These are phyloP conservation scores for Raffaelea albimanens DNA, from an alignment of 2,329 filamentous ascomycete genomes.

Conservation along the genomic window DNA sequence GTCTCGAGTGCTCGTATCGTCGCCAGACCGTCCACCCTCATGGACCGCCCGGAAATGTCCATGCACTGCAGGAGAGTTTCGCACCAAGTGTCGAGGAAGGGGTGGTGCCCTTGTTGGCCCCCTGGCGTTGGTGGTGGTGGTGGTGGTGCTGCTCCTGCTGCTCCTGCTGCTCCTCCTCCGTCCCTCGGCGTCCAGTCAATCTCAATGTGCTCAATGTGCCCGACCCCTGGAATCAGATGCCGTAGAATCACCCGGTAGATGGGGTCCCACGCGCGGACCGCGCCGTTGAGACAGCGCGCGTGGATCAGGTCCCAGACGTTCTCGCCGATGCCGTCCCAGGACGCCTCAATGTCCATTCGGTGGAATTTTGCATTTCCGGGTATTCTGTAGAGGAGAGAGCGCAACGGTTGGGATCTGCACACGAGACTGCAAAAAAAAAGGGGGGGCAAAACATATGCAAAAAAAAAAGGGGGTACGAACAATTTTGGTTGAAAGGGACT, in stretches of 20 bases:
- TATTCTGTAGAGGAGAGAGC: conserved; percentile 42
- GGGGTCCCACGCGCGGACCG: conserved; percentile 64
- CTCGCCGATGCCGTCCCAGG: conserved; percentile 46
- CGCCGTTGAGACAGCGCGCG: conserved; percentile 68
- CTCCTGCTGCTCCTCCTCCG: conserved; percentile 44
- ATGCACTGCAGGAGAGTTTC: conserved; percentile 29
- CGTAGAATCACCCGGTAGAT: conserved; percentile 62
- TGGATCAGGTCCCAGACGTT: conserved; percentile 74
- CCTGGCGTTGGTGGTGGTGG: conserved; percentile 45
- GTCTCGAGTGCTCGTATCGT: conserved; percentile 53
- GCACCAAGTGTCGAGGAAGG: conserved; percentile 5
- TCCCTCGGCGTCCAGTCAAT: conserved; percentile 72
- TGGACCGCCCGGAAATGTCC: conserved; percentile 50
- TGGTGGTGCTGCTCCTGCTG: conserved; percentile 30
- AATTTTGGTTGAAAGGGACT: conserved; percentile 7
- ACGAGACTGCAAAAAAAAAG: too few species aligned
- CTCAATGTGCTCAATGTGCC: conserved; percentile 79
- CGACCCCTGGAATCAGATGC: conserved; percentile 66
- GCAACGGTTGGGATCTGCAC: not conserved
- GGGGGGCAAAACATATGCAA: not conserved
- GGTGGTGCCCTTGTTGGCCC: too few species aligned
- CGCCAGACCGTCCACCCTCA: conserved; percentile 44
- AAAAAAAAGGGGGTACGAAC: conserved; percentile 2
- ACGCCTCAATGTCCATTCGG: conserved; percentile 68
- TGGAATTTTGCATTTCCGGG: conserved; percentile 60